Conservation (phyloP, 192 early-diverging fungal genomes). For the Phycomyces nitens region DNA sequence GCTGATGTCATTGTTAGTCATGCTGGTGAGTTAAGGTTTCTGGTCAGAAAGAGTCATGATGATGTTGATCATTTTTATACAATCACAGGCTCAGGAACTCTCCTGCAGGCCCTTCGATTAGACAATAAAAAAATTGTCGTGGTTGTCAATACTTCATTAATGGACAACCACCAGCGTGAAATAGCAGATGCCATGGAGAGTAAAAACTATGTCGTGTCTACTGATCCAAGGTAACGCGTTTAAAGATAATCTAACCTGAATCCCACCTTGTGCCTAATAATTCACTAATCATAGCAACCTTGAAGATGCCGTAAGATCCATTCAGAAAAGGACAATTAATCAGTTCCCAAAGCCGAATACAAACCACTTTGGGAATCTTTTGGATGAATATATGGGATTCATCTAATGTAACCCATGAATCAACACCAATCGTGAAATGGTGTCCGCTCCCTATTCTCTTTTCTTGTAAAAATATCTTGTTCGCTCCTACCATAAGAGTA, state of each 20-base stretch:
- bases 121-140: constrained; percentile 60
- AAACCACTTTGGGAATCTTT: constrained; percentile 31
- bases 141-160: constrained; percentile 73
- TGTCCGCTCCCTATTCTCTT: neutral
- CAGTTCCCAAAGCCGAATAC: constrained; percentile 34
- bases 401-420: neutral
- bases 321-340: constrained; percentile 20
- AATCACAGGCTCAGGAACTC: constrained; percentile 71
- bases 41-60: neutral
- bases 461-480: too few species aligned
- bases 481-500: too few species aligned
- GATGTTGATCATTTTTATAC: neutral
- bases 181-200: constrained; percentile 66
- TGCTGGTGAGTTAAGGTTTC: constrained; percentile 47
- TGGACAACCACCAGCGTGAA: constrained; percentile 89
- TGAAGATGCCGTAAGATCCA: constrained; percentile 13
- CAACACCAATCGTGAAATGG: neutral
- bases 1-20: constrained; percentile 82
- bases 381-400: constrained; percentile 34
- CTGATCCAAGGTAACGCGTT: constrained; percentile 40
- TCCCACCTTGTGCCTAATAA: too few species aligned
- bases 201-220: constrained; percentile 51
- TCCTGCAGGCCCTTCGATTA: constrained; percentile 72
- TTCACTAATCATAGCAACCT: constrained; percentile 24
- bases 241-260: too few species aligned